phyloP scores from a whole-genome alignment of 106 monocot genomes.

The Ottelia alismoides region DNA sequence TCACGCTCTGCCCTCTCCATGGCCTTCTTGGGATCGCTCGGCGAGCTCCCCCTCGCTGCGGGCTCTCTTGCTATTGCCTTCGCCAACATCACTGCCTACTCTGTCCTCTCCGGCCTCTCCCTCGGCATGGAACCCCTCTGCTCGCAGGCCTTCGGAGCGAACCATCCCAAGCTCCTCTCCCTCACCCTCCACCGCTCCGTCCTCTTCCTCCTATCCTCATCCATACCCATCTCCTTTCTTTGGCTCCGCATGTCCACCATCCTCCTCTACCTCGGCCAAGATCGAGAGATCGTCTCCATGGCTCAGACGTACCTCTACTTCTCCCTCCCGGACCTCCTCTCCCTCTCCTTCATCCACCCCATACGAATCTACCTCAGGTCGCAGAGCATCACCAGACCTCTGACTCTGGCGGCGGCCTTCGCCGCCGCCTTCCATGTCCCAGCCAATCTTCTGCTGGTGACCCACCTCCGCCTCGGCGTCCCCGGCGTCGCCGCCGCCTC shows the following conservation, averaged over 20 bases:
- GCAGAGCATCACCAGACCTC: slow-evolving; percentile 11
- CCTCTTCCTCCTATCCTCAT: slow-evolving; percentile 15
- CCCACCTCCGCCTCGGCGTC: slow-evolving; percentile 12
- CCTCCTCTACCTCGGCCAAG: slow-evolving; percentile 9
- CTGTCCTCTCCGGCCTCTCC: slow-evolving; percentile 13
- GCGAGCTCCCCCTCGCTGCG: slow-evolving; percentile 5
- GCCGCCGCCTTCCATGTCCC: slow-evolving; percentile 10
- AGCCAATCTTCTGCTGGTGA: slow-evolving; percentile 1
- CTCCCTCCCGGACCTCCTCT: slow-evolving; percentile 10
- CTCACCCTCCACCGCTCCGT: slow-evolving; percentile 12
- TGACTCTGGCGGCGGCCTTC: slow-evolving; percentile 5
- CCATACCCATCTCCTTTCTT: slow-evolving; percentile 7
- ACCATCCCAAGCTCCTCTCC: slow-evolving; percentile 12
- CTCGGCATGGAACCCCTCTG: slow-evolving; percentile 16
- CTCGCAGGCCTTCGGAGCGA: slow-evolving; percentile 10
- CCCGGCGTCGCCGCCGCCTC: slow-evolving; percentile 16
- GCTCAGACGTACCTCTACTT: slow-evolving; percentile 9
- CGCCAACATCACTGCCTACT: slow-evolving; percentile 18
- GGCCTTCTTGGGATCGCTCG: slow-evolving; percentile 9
- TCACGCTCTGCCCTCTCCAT: slow-evolving; percentile 13
- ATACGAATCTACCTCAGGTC: slow-evolving; percentile 13
- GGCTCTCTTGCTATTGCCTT: slow-evolving; percentile 14
- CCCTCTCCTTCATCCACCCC: slow-evolving; percentile 14
- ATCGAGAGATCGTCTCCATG: not conserved
- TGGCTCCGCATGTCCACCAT: slow-evolving; percentile 8